A percentile compares a stretch with the other conserved stretches of the same genome.
These are phyloP conservation scores for Otatea glauca DNA, from an alignment of 176 grass and related monocot genomes.

Conservation along the genomic window DNA sequence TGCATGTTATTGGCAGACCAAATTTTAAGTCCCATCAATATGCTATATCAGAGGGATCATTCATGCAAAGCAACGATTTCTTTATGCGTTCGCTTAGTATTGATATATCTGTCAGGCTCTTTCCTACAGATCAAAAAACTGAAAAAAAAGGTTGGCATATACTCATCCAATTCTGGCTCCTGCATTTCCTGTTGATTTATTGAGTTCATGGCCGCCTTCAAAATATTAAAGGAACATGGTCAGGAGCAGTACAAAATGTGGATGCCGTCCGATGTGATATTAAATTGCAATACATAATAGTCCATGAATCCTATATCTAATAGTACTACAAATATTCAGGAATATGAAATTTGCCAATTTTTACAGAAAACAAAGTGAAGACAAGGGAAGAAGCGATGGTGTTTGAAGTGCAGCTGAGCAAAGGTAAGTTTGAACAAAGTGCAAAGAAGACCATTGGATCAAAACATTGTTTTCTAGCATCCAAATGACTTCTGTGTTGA, in stretches of 20 bases:
- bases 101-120: neutral
- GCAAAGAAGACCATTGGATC: neutral
- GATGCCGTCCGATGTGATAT: neutral
- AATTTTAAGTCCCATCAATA: neutral
- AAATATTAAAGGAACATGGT: slow-evolving; percentile 26
- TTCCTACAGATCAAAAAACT: slow-evolving; percentile 20
- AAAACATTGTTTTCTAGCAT: slow-evolving; percentile 12
- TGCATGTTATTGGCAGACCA: slow-evolving; percentile 32
- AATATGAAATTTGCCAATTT: neutral
- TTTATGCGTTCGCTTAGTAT: neutral
- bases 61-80: neutral
- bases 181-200: slow-evolving; percentile 74
- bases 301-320: neutral
- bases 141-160: neutral
- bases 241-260: no score
- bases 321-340: neutral
- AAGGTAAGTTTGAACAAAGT: neutral
- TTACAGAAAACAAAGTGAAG: slow-evolving; percentile 25
- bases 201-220: slow-evolving; percentile 73
- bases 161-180: slow-evolving; percentile 79
- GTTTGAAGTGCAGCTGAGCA: neutral
- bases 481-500: neutral
- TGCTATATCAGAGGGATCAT: neutral
- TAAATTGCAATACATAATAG: neutral
- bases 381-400: neutral